Evolutionary conservation across 495 filamentous ascomycete species (phyloP).

Genomic region (Neurospora sublineolata): DNA sequence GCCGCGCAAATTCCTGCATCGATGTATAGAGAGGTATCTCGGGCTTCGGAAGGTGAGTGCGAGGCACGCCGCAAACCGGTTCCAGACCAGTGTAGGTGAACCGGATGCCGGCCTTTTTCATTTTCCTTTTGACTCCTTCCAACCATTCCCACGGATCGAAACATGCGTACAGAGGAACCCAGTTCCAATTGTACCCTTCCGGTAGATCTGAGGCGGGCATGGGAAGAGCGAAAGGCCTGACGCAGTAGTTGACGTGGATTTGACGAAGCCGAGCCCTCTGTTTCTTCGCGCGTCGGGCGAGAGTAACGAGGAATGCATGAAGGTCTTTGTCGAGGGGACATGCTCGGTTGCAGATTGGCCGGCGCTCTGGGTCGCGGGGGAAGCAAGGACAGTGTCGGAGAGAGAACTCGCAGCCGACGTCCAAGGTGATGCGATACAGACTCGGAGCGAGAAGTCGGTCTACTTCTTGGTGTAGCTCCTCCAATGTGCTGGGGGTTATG

Average conservation of each 20-base stretch:
- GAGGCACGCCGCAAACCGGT: neutral
- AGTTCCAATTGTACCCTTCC: neutral
- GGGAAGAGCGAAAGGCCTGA: neutral
- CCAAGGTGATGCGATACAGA: neutral
- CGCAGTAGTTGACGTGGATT: neutral
- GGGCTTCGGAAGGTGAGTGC: neutral
- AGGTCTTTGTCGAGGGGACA: neutral
- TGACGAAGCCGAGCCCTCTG: neutral
- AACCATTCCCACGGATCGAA: neutral
- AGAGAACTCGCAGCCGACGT: neutral
- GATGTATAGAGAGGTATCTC: neutral
- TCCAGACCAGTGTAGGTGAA: neutral
- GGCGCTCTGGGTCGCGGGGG: neutral
- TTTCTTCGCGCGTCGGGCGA: neutral
- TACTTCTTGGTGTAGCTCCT: neutral
- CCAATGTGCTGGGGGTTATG: neutral
- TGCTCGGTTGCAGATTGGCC: neutral
- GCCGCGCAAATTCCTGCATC: neutral
- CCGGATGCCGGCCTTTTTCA: neutral
- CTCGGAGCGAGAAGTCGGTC: neutral
- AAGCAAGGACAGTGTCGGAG: neutral
- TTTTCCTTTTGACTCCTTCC: neutral
- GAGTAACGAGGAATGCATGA: neutral
- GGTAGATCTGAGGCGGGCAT: neutral
- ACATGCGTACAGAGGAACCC: neutral